These are phyloP conservation scores for Durio zibethinus DNA, from an alignment of 345 rosid genomes.

Conservation along the genomic window DNA sequence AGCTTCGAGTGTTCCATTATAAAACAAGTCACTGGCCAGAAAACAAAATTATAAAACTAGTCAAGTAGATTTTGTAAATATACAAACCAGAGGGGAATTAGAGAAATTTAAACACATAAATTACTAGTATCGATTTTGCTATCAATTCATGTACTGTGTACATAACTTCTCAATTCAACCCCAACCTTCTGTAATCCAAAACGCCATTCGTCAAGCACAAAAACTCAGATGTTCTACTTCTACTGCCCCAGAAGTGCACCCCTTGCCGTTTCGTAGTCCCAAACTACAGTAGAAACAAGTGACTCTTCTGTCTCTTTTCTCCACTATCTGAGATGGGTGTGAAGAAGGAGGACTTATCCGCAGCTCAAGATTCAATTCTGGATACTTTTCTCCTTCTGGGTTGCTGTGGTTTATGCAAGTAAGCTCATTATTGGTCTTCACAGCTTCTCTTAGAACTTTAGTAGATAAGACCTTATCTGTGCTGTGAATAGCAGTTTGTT, in stretches of 20 bases:
- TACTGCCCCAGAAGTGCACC: neutral
- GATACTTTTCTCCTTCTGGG: neutral
- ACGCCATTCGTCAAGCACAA: neutral
- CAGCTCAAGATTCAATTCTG: slow-evolving; percentile 36
- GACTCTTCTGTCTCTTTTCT: slow-evolving; percentile 5
- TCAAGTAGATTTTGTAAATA: neutral
- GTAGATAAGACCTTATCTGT: neutral
- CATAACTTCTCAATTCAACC: neutral
- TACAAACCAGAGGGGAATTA: neutral
- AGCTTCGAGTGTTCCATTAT: neutral
- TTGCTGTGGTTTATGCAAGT: slow-evolving; percentile 12
- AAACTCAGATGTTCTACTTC: neutral
- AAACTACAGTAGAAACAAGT: slow-evolving; percentile 23
- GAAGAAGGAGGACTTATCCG: slow-evolving; percentile 30
- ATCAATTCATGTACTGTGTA: neutral
- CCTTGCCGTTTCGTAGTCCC: slow-evolving; percentile 21
- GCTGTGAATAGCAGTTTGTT: neutral
- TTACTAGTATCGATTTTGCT: neutral
- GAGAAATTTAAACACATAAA: neutral
- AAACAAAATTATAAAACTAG: neutral
- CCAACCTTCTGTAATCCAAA: neutral
- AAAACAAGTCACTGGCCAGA: no score
- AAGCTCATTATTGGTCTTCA: neutral
- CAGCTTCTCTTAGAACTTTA: slow-evolving; percentile 19
- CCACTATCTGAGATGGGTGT: slow-evolving; percentile 6